A percentile compares a stretch with the other conserved stretches of the same genome.
Conservation (phyloP, 2,329 filamentous ascomycete genomes). For the Paramyrothecium sp. region DNA sequence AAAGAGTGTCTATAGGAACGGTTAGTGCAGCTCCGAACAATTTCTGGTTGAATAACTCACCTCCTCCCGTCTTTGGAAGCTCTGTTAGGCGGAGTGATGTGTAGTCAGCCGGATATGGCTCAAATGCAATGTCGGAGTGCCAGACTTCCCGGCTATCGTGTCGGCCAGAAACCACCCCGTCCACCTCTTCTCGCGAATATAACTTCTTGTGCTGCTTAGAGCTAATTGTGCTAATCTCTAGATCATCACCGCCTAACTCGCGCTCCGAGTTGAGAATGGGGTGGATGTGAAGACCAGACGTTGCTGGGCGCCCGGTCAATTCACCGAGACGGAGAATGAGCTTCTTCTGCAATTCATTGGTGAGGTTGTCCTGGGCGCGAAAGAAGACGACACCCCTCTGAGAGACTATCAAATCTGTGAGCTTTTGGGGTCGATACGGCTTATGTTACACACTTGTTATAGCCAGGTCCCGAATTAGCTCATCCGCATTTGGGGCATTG, state of each 20-base stretch:
- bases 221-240: slow-evolving; percentile 61
- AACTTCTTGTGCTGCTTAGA: slow-evolving; percentile 53
- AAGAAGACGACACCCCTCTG: slow-evolving; percentile 71
- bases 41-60: slow-evolving; percentile 13
- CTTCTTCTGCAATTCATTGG: slow-evolving; percentile 64
- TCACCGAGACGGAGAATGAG: slow-evolving; percentile 60
- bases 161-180: slow-evolving; percentile 19
- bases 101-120: slow-evolving; percentile 63
- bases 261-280: slow-evolving; percentile 53
- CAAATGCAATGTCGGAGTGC: slow-evolving; percentile 67
- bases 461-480: slow-evolving; percentile 63
- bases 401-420: slow-evolving; percentile 49
- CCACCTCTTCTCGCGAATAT: slow-evolving; percentile 35
- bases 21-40: neutral
- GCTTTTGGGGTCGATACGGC: neutral
- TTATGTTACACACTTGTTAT: slow-evolving; percentile 51
- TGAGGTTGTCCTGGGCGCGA: slow-evolving; percentile 59
- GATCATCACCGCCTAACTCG: slow-evolving; percentile 53
- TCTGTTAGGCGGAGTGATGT: slow-evolving; percentile 53
- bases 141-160: slow-evolving; percentile 30
- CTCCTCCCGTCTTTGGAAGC: slow-evolving; percentile 54
- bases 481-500: slow-evolving; percentile 59
- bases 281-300: slow-evolving; percentile 59
- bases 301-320: slow-evolving; percentile 54
- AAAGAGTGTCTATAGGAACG: slow-evolving; percentile 52